Conservation (phyloP, 768 basidiomycete genomes). For the Russula emetica region DNA sequence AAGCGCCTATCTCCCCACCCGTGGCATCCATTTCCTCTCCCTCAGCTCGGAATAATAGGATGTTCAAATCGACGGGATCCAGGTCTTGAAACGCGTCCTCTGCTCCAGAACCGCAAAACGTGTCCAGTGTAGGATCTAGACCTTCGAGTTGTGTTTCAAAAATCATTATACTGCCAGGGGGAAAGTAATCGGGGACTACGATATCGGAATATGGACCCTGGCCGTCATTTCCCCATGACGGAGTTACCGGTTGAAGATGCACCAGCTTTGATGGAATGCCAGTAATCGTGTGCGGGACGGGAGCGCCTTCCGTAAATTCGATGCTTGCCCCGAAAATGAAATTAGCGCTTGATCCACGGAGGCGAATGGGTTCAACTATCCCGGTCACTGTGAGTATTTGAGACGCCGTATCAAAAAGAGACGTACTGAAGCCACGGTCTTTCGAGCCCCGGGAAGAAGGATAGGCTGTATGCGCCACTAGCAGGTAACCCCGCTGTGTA, state of each 20-base stretch:
- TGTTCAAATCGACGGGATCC: conserved; percentile 84
- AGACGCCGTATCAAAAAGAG: not conserved
- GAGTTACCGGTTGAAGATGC: conserved; percentile 55
- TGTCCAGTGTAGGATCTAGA: conserved; percentile 65
- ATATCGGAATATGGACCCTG: conserved; percentile 76
- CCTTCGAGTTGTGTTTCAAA: conserved; percentile 84
- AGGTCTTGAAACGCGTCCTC: conserved; percentile 69
- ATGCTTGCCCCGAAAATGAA: conserved; percentile 80
- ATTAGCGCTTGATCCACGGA: conserved; percentile 71
- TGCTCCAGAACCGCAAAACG: conserved; percentile 65
- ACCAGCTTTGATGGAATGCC: conserved; percentile 71
- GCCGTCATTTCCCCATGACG: conserved; percentile 57
- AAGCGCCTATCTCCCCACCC: conserved; percentile 71
- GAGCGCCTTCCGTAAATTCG: conserved; percentile 55
- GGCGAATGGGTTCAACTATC: conserved; percentile 77
- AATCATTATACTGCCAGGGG: conserved; percentile 93
- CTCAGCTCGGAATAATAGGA: conserved; percentile 79
- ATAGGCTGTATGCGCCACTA: conserved; percentile 92
- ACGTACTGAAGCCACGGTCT: conserved; percentile 75
- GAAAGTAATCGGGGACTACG: conserved; percentile 80
- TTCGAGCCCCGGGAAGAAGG: conserved; percentile 58
- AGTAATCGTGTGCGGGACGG: conserved; percentile 51
- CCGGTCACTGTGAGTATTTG: conserved; percentile 4
- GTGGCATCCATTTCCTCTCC: conserved; percentile 92
- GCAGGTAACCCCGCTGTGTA: conserved; percentile 87